A percentile compares a stretch with the other conserved stretches of the same genome.
Evolutionary conservation across 257 asterid genomes (phyloP).

Genomic region (Rauvolfia tetraphylla): DNA sequence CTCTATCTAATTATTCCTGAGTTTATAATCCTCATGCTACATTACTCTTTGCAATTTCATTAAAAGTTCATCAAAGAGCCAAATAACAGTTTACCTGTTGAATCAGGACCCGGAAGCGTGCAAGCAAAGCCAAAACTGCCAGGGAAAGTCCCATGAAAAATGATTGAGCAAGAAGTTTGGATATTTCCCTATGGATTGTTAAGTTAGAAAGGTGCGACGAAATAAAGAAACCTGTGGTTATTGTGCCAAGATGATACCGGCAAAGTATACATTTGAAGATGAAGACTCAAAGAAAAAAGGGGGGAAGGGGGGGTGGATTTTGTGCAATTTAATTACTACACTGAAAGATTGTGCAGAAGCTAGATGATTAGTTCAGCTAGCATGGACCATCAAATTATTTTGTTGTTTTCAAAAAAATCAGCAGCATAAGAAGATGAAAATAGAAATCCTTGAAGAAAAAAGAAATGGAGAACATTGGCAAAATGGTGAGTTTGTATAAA

Average conservation of each 20-base stretch:
- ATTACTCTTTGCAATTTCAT: neutral
- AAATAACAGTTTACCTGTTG: slow-evolving; percentile 62
- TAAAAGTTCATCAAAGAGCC: neutral
- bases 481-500: neutral
- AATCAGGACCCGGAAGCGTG: slow-evolving; percentile 78
- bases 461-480: neutral
- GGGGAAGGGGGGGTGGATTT: neutral
- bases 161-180: slow-evolving; percentile 79
- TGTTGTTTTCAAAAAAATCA: neutral
- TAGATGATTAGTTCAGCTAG: neutral
- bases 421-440: neutral
- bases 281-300: neutral
- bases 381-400: neutral
- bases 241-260: neutral
- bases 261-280: neutral
- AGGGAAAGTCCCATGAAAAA: slow-evolving; percentile 87
- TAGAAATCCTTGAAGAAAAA: neutral
- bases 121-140: slow-evolving; percentile 69
- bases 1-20: neutral
- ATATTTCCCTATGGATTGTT: slow-evolving; percentile 64
- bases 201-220: slow-evolving; percentile 34
- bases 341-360: neutral
- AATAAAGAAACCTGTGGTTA: too few species aligned
- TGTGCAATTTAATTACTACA: neutral
- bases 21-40: neutral